Evolutionary conservation across 164 flowering plant species (phyloP), one percentile per base, ranked within the genome.

Genomic region (Aristolochia contorta): DNA sequence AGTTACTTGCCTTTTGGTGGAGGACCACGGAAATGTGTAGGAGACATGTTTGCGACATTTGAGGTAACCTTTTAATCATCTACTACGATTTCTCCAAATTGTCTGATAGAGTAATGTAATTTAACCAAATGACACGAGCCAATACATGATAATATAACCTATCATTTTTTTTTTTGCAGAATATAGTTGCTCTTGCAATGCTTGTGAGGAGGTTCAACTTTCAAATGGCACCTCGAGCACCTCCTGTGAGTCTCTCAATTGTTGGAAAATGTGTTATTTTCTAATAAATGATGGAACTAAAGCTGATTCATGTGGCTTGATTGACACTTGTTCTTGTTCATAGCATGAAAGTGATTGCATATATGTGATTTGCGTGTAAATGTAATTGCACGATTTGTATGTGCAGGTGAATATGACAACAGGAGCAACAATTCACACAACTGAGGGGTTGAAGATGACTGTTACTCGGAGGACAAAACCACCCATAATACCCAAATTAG

Each of bases 1-100:
- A 89, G 98, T 67, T 93, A 93, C 71, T 73, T 93, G 71, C 98
- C 98, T 16, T 93, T 93, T 66, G 98, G 97, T 65, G 98, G 98
- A 67, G 98, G 98, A 58, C 97, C 87, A 25, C 74, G 98, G 66
- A 93, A 93, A 76, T 93, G 97, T 65, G 72, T 93, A 15, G 98
- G 97, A 16, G 98, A 93, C 77, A 81, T 87, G 90, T 93, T 93
- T 65, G 98, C 98, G 63, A 58, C 94, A 46, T 89, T 78, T 72
- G 98, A 93, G 97, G 98, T 90, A 83, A 72, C 27, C 33, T 18
- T 21, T 23, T 55, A 48, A 48, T 8, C 47, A 20, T 19, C 19
- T 24, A 24, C 46, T n/a, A 47, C 20, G 6, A 37, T 24, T 22
- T 14, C 4, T 15, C 20, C 4, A 32, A 30, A 12, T 13, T 30